phyloP scores from a whole-genome alignment of 2,329 filamentous ascomycete species.

The Raffaelea ambrosiae region DNA sequence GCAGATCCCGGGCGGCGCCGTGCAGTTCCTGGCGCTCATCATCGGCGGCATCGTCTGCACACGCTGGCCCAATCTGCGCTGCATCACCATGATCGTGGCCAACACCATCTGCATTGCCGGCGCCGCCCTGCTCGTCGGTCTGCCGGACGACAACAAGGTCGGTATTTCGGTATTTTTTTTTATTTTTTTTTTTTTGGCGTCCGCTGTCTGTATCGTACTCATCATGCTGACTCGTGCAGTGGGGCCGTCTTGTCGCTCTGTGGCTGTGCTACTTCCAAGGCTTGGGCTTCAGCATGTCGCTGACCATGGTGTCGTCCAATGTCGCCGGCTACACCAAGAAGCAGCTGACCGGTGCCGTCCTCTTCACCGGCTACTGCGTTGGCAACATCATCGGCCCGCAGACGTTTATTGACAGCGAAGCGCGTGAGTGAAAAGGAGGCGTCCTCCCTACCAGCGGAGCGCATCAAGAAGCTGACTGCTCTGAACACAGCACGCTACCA shows the following conservation, averaged over 20 bases:
- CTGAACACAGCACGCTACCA: constrained; percentile 32
- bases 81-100: constrained; percentile 46
- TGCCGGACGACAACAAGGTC: constrained; percentile 19
- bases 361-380: constrained; percentile 46
- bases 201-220: no score
- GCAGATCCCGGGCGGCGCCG: constrained; percentile 50
- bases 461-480: no score
- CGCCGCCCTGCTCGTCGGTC: constrained; percentile 39
- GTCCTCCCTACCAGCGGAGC: no score
- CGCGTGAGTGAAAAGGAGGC: constrained; percentile 20
- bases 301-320: constrained; percentile 45
- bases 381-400: constrained; percentile 47
- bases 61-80: constrained; percentile 42
- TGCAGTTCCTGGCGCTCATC: constrained; percentile 46
- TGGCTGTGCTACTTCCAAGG: constrained; percentile 32
- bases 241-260: constrained; percentile 47
- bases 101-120: constrained; percentile 48
- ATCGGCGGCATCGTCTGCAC: constrained; percentile 42
- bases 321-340: constrained; percentile 48
- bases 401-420: constrained; percentile 40
- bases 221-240: no score
- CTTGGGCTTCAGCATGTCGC: constrained; percentile 37
- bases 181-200: no score
- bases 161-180: no score
- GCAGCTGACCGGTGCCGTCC: constrained; percentile 37